Base-by-base conservation (phyloP, 202 grass and related monocot genomes). In the Cymbopogon flexuosus region DNA sequence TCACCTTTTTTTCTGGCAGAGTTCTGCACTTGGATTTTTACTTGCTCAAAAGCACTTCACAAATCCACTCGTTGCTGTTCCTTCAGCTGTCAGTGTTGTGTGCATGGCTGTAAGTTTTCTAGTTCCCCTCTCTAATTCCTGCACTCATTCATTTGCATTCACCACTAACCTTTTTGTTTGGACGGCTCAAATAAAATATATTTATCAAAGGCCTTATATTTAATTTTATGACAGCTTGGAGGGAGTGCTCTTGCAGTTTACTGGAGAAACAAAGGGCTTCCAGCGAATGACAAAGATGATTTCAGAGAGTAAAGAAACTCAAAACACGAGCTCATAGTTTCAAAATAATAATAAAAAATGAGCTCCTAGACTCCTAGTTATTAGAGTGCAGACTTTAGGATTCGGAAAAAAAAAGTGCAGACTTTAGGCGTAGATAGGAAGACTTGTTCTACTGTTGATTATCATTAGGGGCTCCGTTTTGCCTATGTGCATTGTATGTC, bases 31-130 rank as follows among this genome's bases (percentile, higher is more conserved):
- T 86, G 92, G 92, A 74, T 98, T 98, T 88, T 88, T 98, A 81
- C 92, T 98, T 52, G 96, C 96, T 43, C 96, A 98, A 84, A 98
- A 95, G 83, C 96, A 98, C 47, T 98, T 98, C 77, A 90, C 84
- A 41, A 93, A 98, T 82, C 92, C 96, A 16, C 92, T 98, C 60
- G 96, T 98, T 74, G 92, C 95, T 29, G 88, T 98, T 89, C 92
- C 96, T 85, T 98, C 96, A 82, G 96, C 96, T 79, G 96, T 98
- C 66, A 98, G 92, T 29, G 96, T 98, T 1, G 92, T 98, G 68
- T 87, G 76, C 84, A 98, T 98, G 96, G 92, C 96, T 35, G 92
- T 98, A 91, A 68, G 87, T 59, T 71, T 79, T 57, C 23, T 65
- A 59, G 14, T 70, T 79, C 43, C 42, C 30, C 23, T 74, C 15